phyloP scores from a whole-genome alignment of 1,284 basidiomycete species.

The Leccinum fuscescens region DNA sequence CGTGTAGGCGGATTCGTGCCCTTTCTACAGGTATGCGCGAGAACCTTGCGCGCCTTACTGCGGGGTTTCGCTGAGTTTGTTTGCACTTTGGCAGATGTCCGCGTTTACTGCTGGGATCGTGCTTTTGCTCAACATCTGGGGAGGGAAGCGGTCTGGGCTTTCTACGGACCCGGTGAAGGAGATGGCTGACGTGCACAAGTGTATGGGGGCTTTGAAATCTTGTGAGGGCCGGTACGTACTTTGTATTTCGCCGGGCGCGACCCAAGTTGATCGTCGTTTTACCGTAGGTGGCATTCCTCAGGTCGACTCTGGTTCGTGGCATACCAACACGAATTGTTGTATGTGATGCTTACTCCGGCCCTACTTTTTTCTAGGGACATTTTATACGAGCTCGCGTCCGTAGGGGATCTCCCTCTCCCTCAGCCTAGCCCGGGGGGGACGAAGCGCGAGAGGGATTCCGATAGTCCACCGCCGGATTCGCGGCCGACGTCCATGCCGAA shows the following conservation, averaged over 20 bases:
- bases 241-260: not conserved
- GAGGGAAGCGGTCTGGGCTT: conserved; percentile 49
- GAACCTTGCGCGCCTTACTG: too few species aligned
- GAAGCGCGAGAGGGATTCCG: conserved; percentile 62
- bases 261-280: not conserved
- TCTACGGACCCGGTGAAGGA: conserved; percentile 50
- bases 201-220: conserved; percentile 49
- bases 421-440: conserved; percentile 46
- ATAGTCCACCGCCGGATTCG: conserved; percentile 31
- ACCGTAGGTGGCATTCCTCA: conserved; percentile 27
- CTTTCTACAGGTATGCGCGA: conserved; percentile 40
- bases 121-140: conserved; percentile 54
- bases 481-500: conserved; percentile 1
- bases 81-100: conserved; percentile 23
- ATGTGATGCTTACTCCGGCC: not conserved
- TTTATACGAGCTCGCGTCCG: conserved; percentile 63
- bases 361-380: conserved; percentile 49
- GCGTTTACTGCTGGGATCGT: conserved; percentile 51
- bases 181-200: conserved; percentile 62
- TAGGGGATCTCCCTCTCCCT: conserved; percentile 64
- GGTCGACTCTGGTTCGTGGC: conserved; percentile 31
- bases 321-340: not conserved
- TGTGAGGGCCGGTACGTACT: conserved; percentile 33
- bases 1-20: conserved; percentile 34
- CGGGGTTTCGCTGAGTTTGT: conserved; percentile 10